Evolutionary conservation across 164 flowering plant genomes (phyloP), one percentile per base, ranked within the genome.

Genomic region (Tetracentron sinense): DNA sequence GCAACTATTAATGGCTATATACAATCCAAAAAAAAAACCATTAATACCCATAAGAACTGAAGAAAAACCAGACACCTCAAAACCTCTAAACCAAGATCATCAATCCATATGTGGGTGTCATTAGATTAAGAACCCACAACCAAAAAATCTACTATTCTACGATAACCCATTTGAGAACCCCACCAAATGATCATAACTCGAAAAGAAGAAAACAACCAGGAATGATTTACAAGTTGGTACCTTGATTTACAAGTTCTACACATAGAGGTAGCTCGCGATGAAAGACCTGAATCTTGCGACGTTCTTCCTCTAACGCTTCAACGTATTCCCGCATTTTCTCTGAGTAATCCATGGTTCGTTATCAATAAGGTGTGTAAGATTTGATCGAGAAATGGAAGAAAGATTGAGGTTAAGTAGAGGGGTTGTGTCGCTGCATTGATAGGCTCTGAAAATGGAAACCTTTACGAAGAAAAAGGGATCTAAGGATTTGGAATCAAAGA

Each of bases 191-290:
- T n/a, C n/a, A n/a, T n/a, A 33, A 4, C 38, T 33, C 10, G 4
- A 31, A 3, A 42, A 35, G n/a, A 22, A 33, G 16, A 58, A 7
- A 27, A 4, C 38, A 4, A 46, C 3, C 42, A 50, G 23, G 20
- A n/a, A 21, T 5, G n/a, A 51, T 7, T 47, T 47, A 14, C 25
- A 22, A 49, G 19, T 6, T 20, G 21, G 29, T 70, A 90, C 97
- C 96, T 82, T 86, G 90, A 0, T 84, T 75, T 1, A 89, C 83
- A 31, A 92, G 94, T 62, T 92, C 85, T 1, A 92, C 65, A 54
- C 92, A 92, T 28, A 92, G 86, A 61, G 97, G 97, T 20, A 92
- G 87, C 65, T 89, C 97, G 1, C 97, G 85, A 23, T 83, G 83
- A 54, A 92, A 92, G 54, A 89, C 94, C 42, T 79, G 84, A 59